phyloP scores from a whole-genome alignment of 768 basidiomycete genomes.

The Mycena kentingensis region DNA sequence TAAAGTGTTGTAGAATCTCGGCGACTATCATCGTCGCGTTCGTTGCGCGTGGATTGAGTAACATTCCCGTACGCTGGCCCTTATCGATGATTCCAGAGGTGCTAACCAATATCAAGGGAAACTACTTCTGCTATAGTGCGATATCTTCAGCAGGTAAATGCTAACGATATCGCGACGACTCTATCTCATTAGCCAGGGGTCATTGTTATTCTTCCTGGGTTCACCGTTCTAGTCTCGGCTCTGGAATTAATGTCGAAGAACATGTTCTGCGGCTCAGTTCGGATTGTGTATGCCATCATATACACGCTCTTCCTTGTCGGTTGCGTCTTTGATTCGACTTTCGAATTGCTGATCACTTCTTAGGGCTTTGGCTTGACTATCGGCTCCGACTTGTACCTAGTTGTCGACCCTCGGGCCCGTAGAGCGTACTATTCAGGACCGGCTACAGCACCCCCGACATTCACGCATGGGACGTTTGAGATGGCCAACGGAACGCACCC shows the following conservation, averaged over 20 bases:
- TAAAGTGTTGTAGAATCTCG: slow-evolving; percentile 59
- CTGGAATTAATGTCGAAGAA: slow-evolving; percentile 82
- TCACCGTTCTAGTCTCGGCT: slow-evolving; percentile 64
- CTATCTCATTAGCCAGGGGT: slow-evolving; percentile 37
- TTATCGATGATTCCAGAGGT: neutral
- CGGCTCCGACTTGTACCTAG: slow-evolving; percentile 78
- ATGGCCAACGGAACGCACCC: slow-evolving; percentile 48
- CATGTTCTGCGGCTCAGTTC: slow-evolving; percentile 77
- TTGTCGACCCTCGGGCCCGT: slow-evolving; percentile 63
- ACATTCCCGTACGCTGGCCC: slow-evolving; percentile 47
- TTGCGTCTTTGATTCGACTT: slow-evolving; percentile 4
- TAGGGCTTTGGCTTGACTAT: slow-evolving; percentile 85
- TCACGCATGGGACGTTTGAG: slow-evolving; percentile 57
- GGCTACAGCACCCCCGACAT: slow-evolving; percentile 40
- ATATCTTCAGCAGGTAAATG: slow-evolving; percentile 76
- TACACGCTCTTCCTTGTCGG: slow-evolving; percentile 79
- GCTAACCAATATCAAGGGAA: slow-evolving; percentile 33
- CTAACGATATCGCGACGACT: neutral
- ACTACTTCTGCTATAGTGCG: slow-evolving; percentile 86
- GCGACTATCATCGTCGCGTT: slow-evolving; percentile 85
- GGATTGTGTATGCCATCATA: slow-evolving; percentile 84
- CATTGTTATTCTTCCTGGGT: slow-evolving; percentile 88
- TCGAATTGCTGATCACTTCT: neutral
- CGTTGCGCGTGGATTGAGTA: slow-evolving; percentile 75
- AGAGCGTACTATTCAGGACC: slow-evolving; percentile 51